Evolutionary conservation across 768 basidiomycete species (phyloP), one percentile per base, ranked within the genome.

Genomic region (Leccinum longicurvipes): DNA sequence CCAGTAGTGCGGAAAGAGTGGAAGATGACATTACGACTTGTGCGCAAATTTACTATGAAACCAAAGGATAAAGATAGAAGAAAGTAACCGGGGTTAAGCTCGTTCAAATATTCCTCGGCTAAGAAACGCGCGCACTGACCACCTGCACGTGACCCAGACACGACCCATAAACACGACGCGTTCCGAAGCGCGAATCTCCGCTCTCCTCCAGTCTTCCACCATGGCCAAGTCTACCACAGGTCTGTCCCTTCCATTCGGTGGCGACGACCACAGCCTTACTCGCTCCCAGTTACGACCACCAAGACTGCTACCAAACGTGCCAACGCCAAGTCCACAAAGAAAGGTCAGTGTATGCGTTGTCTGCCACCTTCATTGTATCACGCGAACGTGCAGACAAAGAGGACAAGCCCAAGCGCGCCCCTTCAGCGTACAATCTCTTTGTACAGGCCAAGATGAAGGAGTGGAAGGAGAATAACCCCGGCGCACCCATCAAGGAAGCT

Each of bases 371-470:
- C 42, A 28, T 44, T 31, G n/a, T 11, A 21, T 24, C 56, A 19
- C 10, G 57, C 48, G 3, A 19, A 34, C 48, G 25, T 49, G 39
- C 36, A 67, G 77, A 73, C 56, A 77, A 71, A 9, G 73, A 67
- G 19, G 78, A 77, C 46, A 83, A 82, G 60, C 71, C 76, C 11
- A 84, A 84, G 60, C 82, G 84, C 47, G 72, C 77, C n/a, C 83
- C 83, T 1, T 77, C 75, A 1, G 80, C 82, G 14, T 86, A 86
- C 66, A 82, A 85, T 63, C 67, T 78, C 44, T 86, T 79, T 63
- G 79, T 84, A 60, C 76, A 78, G 56, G 75, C 75, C 11, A 67
- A 84, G 59, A 81, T 86, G 76, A 81, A 81, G 58, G 73, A 73
- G 15, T 86, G 82, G 79, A 81, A 77, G 55, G 79, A 77, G 47